These are phyloP conservation scores for Trichoderma guizhouense DNA, from an alignment of 2,329 filamentous ascomycete species.

Conservation along the genomic window DNA sequence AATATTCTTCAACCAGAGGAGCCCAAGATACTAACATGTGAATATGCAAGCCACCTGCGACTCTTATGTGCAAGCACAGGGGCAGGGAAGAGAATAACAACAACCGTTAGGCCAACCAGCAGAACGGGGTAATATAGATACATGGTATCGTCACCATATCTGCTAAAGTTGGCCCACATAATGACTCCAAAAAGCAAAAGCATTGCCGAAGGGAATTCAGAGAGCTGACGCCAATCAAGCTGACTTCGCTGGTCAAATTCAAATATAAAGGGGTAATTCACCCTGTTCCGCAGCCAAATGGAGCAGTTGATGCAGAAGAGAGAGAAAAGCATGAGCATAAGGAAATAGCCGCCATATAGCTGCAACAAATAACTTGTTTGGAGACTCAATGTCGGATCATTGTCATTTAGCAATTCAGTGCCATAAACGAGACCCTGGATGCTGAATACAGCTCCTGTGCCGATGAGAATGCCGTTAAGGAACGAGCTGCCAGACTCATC, in stretches of 20 bases:
- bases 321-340: conserved; percentile 74
- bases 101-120: conserved; percentile 64
- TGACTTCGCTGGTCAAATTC: conserved; percentile 86
- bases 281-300: conserved; percentile 77
- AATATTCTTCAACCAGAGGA: not conserved
- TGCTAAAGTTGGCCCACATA: conserved; percentile 85
- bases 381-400: conserved; percentile 45
- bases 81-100: conserved; percentile 72
- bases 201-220: conserved; percentile 84
- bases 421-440: conserved; percentile 65
- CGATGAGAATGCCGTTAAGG: conserved; percentile 63
- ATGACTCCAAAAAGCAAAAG: conserved; percentile 73
- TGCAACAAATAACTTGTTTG: conserved; percentile 72
- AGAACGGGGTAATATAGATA: conserved; percentile 86
- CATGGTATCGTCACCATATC: conserved; percentile 61
- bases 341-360: conserved; percentile 89
- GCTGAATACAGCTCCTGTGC: conserved; percentile 62
- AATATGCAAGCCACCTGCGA: conserved; percentile 82
- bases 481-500: conserved; percentile 59
- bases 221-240: conserved; percentile 84
- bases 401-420: conserved; percentile 47
- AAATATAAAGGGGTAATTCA: conserved; percentile 97
- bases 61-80: conserved; percentile 72
- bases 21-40: conserved; percentile 58
- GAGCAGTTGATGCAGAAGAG: conserved; percentile 85